Evolutionary conservation across 306 rosid species (phyloP).

Genomic region (Castanea mollissima): DNA sequence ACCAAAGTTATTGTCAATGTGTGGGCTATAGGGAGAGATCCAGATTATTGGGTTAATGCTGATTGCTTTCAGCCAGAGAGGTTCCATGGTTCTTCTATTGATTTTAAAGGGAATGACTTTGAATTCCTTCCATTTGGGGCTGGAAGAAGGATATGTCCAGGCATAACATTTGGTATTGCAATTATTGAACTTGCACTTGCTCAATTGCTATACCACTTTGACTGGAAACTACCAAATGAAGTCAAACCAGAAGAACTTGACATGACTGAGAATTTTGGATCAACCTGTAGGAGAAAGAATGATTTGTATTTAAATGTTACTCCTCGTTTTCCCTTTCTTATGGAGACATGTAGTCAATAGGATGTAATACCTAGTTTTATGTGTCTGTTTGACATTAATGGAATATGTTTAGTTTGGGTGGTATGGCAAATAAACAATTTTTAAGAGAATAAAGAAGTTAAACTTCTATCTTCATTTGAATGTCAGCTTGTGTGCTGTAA

Average conservation of each 20-base stretch:
- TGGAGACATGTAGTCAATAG: neutral
- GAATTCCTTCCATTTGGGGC: constrained; percentile 27
- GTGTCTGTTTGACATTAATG: too few relatives aligned
- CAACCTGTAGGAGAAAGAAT: neutral
- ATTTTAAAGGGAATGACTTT: constrained; percentile 26
- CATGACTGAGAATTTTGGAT: constrained; percentile 15
- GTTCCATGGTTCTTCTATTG: constrained; percentile 11
- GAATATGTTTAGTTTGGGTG: too few relatives aligned
- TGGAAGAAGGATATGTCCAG: constrained; percentile 38
- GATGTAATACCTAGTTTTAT: too few relatives aligned
- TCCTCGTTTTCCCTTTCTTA: neutral
- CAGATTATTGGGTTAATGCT: constrained; percentile 25
- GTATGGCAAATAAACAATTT: too few relatives aligned
- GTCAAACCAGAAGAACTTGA: constrained; percentile 30
- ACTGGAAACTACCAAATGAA: constrained; percentile 33
- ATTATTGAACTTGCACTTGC: constrained; percentile 26
- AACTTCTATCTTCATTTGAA: too few relatives aligned
- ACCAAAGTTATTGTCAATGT: neutral
- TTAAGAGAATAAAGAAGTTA: too few relatives aligned
- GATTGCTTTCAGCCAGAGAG: constrained; percentile 33
- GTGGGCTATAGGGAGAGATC: neutral
- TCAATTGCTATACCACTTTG: constrained; percentile 1
- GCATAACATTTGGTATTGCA: constrained; percentile 23
- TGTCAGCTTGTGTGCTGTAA: too few relatives aligned
- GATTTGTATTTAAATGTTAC: constrained; percentile 16